Base-by-base conservation (phyloP, 1,284 basidiomycete genomes). In the Spongispora temasekensis region DNA sequence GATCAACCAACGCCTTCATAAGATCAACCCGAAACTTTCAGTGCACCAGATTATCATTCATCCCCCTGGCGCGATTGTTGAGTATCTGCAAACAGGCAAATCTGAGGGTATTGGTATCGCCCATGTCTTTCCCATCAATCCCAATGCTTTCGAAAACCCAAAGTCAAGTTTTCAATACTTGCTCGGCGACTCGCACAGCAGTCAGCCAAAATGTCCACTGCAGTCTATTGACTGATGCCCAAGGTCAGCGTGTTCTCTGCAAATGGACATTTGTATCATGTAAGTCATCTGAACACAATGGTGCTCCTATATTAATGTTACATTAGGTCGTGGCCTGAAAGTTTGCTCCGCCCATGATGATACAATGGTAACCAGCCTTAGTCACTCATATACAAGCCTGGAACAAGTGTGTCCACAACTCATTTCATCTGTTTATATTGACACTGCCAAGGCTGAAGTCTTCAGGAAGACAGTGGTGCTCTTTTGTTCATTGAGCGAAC, bases 401-500 rank as follows among this genome's bases (percentile, higher is more conserved):
- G 42, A 48, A 17, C 52, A 57, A 4, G 44, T 57, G 2, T 5
- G 7, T 30, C 8, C 9, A 1, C 34, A 32, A 6, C 37, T 54
- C 9, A 10, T 37, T 37, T 30, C 17, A 15, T 12, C 23, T 2
- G 13, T 19, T 6, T 35, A 13, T 4, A 9, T 61, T 13, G 9
- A 25, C 21, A 52, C 30, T 1, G 53, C 56, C 2, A 55, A 37
- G 8, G 60, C 53, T 10, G 56, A 61, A 32, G 35, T 61, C 1
- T 61, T 61, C 12, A 55, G 32, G 40, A 64, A 64, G 48, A 62
- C 57, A 1, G n/a, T 64, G 1, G 57, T 32, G 0, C 54, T 64
- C 19, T 64, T 59, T n/a, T 62, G 55, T 52, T 32, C 51, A 4
- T 25, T 64, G 2, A 7, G 2, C 1, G 37, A 59, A 12, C 44